Evolutionary conservation across 2,329 filamentous ascomycete genomes (phyloP), one percentile per base, ranked within the genome.

Genomic region (Chaetomium globosum): DNA sequence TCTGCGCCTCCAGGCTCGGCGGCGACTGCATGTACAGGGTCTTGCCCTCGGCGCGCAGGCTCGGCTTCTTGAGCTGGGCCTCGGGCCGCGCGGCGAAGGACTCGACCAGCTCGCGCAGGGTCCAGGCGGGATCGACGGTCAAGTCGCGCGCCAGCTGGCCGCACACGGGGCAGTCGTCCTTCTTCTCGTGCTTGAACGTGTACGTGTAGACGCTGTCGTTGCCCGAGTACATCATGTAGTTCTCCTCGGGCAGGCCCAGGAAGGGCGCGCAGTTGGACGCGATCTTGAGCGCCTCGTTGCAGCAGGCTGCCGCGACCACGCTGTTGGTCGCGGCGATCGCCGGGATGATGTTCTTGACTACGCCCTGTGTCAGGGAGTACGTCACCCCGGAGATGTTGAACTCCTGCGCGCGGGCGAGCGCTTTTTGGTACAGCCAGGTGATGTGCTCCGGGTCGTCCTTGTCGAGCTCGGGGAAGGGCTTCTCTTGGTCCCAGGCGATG

Each of bases 141-240:
- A 67, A 48, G 16, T 89, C 89, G 60, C 92, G 89, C 4, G 95
- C 88, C 65, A 92, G 79, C 61, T 92, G 90, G 21, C 94, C 93
- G 74, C 95, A 99, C 7, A 98, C 95, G 2, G 95, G 93, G 70
- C 95, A 99, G 77, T 98, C 95, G 19, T 89, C 85, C 77, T 97
- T 98, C 81, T 91, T 92, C 79, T 97, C 90, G 73, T 97, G 93
- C 73, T 93, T 89, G 76, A 98, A 99, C 0, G 95, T 99, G 78
- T 97, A 97, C 0, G 95, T 99, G 80, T 99, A 99, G 70, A 99
- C 90, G 70, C 90, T 86, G 74, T 96, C 94, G 74, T 98, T 93
- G 55, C 96, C 95, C 13, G 92, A 97, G 77, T 99, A 99, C 91
- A 97, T 97, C 93, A 98, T 98, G 80, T 99, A 99, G 76, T 97